Conservation (phyloP, 2,329 filamentous ascomycete genomes). For the Ophiostoma triangulosporum region DNA sequence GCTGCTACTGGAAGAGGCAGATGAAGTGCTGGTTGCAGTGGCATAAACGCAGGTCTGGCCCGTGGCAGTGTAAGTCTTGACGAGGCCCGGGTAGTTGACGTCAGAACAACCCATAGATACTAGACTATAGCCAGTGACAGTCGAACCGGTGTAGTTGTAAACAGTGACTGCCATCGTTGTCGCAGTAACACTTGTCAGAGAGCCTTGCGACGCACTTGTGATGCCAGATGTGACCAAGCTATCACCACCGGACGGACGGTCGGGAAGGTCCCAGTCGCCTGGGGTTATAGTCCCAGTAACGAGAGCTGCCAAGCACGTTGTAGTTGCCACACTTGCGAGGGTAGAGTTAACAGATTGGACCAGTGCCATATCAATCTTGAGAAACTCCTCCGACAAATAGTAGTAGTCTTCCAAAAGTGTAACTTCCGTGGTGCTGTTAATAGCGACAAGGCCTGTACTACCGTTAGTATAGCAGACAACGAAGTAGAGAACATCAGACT, state of each 20-base stretch:
- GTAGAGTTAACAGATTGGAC: not conserved
- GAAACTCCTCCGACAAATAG: not conserved
- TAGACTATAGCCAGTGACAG: conserved; percentile 60
- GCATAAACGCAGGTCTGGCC: not conserved
- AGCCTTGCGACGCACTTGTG: not conserved
- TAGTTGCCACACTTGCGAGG: not conserved
- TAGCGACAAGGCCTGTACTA: not conserved
- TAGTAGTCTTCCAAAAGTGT: not conserved
- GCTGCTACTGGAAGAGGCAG: not conserved
- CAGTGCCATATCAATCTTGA: not conserved
- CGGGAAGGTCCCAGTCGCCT: not conserved
- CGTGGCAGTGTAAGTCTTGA: not conserved
- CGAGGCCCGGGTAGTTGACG: not conserved
- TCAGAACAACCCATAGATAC: conserved; percentile 36
- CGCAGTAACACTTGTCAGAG: not conserved
- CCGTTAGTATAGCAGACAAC: not conserved
- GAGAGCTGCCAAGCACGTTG: not conserved
- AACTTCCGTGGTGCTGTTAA: not conserved
- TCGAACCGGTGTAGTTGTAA: conserved; percentile 41
- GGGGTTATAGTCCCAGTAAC: not conserved
- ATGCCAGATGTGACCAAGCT: not conserved
- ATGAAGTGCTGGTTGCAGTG: not conserved
- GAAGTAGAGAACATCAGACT: conserved; percentile 29
- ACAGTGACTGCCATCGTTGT: conserved; percentile 35
- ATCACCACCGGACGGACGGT: not conserved